Evolutionary conservation across 305 asterid species (phyloP), one percentile per base, ranked within the genome.

Genomic region (Andrographis paniculata): DNA sequence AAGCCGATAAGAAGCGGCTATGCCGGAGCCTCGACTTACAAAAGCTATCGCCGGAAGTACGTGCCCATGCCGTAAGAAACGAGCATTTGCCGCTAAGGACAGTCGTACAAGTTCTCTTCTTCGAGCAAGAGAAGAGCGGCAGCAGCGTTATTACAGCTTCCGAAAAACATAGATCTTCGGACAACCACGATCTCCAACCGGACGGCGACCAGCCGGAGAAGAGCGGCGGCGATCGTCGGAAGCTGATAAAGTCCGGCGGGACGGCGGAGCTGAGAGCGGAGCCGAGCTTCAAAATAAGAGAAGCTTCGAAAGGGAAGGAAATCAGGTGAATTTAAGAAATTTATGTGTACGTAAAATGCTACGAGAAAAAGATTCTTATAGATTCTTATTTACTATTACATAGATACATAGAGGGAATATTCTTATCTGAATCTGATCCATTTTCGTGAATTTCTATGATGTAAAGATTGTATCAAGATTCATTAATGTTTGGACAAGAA

Each of bases 81-180:
- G 94, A 85, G 64, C 76, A 50, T 3, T 59, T 85, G 60, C 95
- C 95, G 1, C 56, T 85, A 63, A 73, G 95, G 61, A 81, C 80
- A 0, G 84, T 85, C 42, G 91, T 85, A 58, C 94, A 77, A 50
- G 61, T 77, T 41, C 87, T 85, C 65, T 85, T 68, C 77, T 75
- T 74, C 38, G 91, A 82, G 45, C 79, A 68, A 44, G 92, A 73
- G 64, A 73, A 51, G 59, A 39, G 64, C 49, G 44, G 53, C 64
- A 38, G 13, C 31, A 1, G 19, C 31, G 11, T n/a, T n/a, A 3
- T 12, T 2, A 42, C 45, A 5, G 28, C 59, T 39, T 42, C 47
- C 24, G 52, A 51, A 36, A 65, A 45, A 20, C 58, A 53, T 33
- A 40, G 22, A 18, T 57, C 74, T 21, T 30, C 58, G 17, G 72